Conservation (phyloP, 495 filamentous ascomycete genomes). For the Lophium mytilinum region DNA sequence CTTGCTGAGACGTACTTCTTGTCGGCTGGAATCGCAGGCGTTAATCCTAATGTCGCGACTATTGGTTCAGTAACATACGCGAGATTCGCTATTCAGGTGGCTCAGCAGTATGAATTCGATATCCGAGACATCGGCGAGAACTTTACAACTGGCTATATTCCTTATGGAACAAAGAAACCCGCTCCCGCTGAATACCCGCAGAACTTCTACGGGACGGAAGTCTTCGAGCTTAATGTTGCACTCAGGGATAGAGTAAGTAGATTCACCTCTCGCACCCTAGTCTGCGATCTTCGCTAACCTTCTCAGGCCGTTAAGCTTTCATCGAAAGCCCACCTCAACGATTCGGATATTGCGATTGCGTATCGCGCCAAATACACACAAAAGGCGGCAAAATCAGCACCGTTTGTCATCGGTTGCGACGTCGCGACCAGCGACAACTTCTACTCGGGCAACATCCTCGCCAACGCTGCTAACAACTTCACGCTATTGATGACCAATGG, state of each 20-base stretch:
- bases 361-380: slow-evolving; percentile 52
- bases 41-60: slow-evolving; percentile 59
- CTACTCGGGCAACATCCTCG: slow-evolving; percentile 54
- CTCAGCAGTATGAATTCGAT: slow-evolving; percentile 67
- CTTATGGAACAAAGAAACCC: slow-evolving; percentile 48
- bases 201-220: slow-evolving; percentile 66
- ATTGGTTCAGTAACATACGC: slow-evolving; percentile 56
- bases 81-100: slow-evolving; percentile 62
- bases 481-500: slow-evolving; percentile 60
- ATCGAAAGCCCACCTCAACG: slow-evolving; percentile 45
- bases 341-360: slow-evolving; percentile 41
- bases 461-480: slow-evolving; percentile 57
- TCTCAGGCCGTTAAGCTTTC: slow-evolving; percentile 50
- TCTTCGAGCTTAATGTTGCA: slow-evolving; percentile 60
- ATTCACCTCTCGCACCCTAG: no score
- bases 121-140: slow-evolving; percentile 58
- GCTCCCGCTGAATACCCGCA: slow-evolving; percentile 51
- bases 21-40: slow-evolving; percentile 62
- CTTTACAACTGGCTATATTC: slow-evolving; percentile 61
- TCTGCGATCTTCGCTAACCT: no score
- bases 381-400: slow-evolving; percentile 40
- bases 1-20: slow-evolving; percentile 62
- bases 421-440: slow-evolving; percentile 65
- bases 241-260: no score
- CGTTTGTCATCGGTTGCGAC: slow-evolving; percentile 58